Percentiles rank a stretch among this genome's conserved stretches.
These are phyloP conservation scores for Phaeolepiota aurea DNA, from an alignment of 768 basidiomycete species.

Conservation along the genomic window DNA sequence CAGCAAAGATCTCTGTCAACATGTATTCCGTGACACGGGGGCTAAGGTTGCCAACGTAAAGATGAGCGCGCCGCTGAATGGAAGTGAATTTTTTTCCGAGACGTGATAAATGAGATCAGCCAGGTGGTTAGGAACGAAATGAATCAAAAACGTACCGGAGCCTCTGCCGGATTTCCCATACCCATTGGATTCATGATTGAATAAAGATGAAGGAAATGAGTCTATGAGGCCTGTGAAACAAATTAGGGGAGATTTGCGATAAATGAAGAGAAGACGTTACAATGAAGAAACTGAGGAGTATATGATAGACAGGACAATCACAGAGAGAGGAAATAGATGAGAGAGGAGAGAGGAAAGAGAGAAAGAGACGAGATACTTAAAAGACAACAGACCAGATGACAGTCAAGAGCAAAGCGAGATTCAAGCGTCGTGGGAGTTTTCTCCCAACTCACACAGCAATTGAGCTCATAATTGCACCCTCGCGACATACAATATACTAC, in stretches of 20 bases:
- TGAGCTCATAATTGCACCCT: not conserved
- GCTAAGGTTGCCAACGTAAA: conserved; percentile 97
- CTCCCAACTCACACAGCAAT: conserved; percentile 17
- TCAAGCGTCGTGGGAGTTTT: conserved; percentile 31
- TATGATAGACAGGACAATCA: conserved; percentile 51
- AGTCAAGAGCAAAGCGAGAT: conserved; percentile 34
- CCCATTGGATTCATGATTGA: conserved; percentile 73
- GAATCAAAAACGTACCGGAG: conserved; percentile 50
- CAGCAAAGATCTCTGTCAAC: conserved; percentile 96
- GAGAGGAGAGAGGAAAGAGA: conserved; percentile 33
- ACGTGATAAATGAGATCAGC: conserved; percentile 11
- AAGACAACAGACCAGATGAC: conserved; percentile 37
- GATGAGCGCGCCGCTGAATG: conserved; percentile 81
- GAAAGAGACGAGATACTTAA: conserved; percentile 30
- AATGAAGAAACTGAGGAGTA: conserved; percentile 15
- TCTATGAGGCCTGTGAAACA: conserved; percentile 33
- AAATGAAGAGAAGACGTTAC: conserved; percentile 9
- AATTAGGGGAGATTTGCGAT: conserved; percentile 4
- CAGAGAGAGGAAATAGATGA: conserved; percentile 39
- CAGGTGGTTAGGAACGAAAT: conserved; percentile 15
- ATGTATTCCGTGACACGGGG: conserved; percentile 98
- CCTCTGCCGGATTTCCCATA: conserved; percentile 65
- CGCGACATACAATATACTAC: conserved; percentile 40
- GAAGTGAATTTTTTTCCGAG: conserved; percentile 9
- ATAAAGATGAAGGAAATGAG: conserved; percentile 37